Percentiles rank a stretch among this genome's conserved stretches.
These are phyloP conservation scores for Aspergillus conjunctus DNA, from an alignment of 495 filamentous ascomycete genomes.

Conservation along the genomic window DNA sequence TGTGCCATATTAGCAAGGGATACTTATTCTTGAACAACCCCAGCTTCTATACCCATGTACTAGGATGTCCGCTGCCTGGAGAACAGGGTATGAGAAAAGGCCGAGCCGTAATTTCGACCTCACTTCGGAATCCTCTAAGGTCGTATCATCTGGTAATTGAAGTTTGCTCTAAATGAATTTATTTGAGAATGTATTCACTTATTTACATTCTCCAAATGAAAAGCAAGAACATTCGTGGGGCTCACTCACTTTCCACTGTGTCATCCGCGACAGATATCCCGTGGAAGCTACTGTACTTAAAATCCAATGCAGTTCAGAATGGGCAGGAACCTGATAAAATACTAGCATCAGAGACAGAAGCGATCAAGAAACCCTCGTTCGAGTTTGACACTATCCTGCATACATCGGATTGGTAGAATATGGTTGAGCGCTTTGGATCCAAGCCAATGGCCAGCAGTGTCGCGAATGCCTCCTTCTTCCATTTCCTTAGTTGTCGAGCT, in stretches of 20 bases:
- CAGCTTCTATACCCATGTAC: constrained; percentile 63
- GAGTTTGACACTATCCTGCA: constrained; percentile 17
- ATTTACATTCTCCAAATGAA: neutral
- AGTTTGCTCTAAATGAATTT: constrained; percentile 65
- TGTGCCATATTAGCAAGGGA: constrained; percentile 32
- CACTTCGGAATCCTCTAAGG: constrained; percentile 52
- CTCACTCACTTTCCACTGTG: constrained; percentile 85
- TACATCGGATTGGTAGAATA: constrained; percentile 83
- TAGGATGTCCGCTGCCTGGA: constrained; percentile 94
- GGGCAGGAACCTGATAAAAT: constrained; percentile 63
- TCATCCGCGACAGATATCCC: constrained; percentile 92
- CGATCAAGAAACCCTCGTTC: neutral
- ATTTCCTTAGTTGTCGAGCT: constrained; percentile 54
- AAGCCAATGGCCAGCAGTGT: constrained; percentile 82
- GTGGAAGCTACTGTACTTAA: constrained; percentile 84
- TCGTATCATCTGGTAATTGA: constrained; percentile 55
- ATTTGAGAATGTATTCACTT: neutral
- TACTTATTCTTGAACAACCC: constrained; percentile 12
- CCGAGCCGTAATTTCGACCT: constrained; percentile 73
- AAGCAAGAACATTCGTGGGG: neutral
- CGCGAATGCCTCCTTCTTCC: constrained; percentile 74
- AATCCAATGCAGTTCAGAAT: constrained; percentile 95
- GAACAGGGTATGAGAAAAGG: constrained; percentile 94
- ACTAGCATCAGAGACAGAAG: constrained; percentile 20
- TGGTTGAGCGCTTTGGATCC: constrained; percentile 68